phyloP scores from a whole-genome alignment of 75 land plant species.

The Larix kaempferi region DNA sequence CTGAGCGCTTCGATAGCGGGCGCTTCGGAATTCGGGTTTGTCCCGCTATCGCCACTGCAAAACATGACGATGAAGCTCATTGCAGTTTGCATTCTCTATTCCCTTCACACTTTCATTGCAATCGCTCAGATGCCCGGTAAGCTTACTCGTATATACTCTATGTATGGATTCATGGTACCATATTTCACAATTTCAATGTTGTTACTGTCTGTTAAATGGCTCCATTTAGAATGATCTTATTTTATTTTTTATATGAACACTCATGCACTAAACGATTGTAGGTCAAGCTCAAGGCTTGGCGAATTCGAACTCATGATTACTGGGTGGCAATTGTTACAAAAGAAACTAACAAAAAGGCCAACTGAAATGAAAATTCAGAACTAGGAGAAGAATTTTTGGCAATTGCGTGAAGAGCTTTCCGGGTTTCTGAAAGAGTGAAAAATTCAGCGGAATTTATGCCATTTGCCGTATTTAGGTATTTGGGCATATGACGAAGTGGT shows the following conservation, averaged over 20 bases:
- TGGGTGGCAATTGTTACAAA: background rate
- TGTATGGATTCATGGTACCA: background rate
- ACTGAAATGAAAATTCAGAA: too few relatives aligned
- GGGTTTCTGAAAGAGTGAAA: too few relatives aligned
- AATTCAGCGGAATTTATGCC: too few relatives aligned
- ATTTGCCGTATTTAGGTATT: too few relatives aligned
- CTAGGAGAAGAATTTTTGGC: too few relatives aligned
- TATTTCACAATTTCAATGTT: background rate
- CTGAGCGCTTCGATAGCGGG: too few relatives aligned
- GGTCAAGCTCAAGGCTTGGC: background rate
- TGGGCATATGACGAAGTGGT: too few relatives aligned
- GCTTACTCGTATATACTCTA: background rate
- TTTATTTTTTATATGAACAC: too few relatives aligned
- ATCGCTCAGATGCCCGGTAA: conserved; percentile 6
- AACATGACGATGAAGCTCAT: background rate
- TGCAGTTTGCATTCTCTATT: background rate
- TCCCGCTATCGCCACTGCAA: too few relatives aligned
- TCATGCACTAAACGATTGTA: background rate
- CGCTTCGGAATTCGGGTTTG: background rate
- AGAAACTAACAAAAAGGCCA: background rate
- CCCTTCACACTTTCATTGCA: background rate
- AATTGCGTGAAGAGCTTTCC: too few relatives aligned
- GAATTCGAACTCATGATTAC: background rate
- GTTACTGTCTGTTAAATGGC: background rate
- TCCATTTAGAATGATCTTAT: background rate